phyloP scores from a whole-genome alignment of 1,139 yeast species.

The Hansenula anomala region DNA sequence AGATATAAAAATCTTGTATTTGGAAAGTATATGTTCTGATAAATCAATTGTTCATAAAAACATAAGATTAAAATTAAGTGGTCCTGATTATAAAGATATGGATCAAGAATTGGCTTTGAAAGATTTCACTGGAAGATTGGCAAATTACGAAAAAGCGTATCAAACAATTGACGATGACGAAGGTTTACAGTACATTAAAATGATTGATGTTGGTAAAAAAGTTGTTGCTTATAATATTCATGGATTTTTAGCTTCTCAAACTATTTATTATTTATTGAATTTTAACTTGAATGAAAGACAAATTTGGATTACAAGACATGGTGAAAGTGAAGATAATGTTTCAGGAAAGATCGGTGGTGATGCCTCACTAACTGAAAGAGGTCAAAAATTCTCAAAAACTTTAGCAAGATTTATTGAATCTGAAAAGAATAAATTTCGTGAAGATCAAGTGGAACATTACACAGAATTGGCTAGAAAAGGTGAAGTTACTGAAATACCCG shows the following conservation, averaged over 20 bases:
- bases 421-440: conserved; percentile 68
- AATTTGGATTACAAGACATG: conserved; percentile 94
- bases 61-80: conserved; percentile 77
- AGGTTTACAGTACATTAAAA: conserved; percentile 81
- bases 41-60: conserved; percentile 73
- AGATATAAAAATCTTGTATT: conserved; percentile 72
- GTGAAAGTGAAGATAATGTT: conserved; percentile 84
- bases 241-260: conserved; percentile 91
- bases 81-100: conserved; percentile 89
- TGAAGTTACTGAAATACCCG: conserved; percentile 15
- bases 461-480: conserved; percentile 29
- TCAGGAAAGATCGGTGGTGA: conserved; percentile 92
- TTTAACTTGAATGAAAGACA: conserved; percentile 89
- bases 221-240: conserved; percentile 88
- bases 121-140: conserved; percentile 79
- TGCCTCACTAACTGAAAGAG: conserved; percentile 74
- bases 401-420: conserved; percentile 68
- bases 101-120: conserved; percentile 74
- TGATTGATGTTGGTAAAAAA: conserved; percentile 94
- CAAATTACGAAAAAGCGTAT: conserved; percentile 84
- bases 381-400: conserved; percentile 67
- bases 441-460: conserved; percentile 54
- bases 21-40: conserved; percentile 87
- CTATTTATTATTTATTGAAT: conserved; percentile 83
- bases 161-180: conserved; percentile 83